Percentiles rank a stretch among this genome's conserved stretches.
Evolutionary conservation across 768 basidiomycete species (phyloP).

Genomic region (Leccinum arenicola): DNA sequence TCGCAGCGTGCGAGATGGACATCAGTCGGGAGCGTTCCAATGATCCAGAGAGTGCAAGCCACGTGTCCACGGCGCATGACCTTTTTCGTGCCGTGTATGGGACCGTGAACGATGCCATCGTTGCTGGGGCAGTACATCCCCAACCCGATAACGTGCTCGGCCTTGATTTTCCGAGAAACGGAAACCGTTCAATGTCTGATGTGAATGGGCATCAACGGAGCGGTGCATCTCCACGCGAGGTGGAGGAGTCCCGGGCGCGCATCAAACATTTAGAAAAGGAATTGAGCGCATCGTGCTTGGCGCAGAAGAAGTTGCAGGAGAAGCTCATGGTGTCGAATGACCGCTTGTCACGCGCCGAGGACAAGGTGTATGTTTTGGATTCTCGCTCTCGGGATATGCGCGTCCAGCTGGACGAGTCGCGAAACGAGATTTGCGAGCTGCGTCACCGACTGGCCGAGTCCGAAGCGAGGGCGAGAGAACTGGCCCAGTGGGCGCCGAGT

Average conservation of each 20-base stretch:
- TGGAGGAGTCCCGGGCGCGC: slow-evolving; percentile 9
- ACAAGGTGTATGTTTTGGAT: slow-evolving; percentile 16
- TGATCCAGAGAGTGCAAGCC: slow-evolving; percentile 18
- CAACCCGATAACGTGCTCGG: slow-evolving; percentile 22
- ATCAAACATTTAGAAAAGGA: slow-evolving; percentile 26
- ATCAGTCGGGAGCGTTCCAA: slow-evolving; percentile 27
- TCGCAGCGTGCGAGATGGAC: slow-evolving; percentile 34
- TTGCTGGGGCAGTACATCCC: slow-evolving; percentile 16
- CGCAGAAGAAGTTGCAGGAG: slow-evolving; percentile 18
- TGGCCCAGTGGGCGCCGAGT: slow-evolving; percentile 12
- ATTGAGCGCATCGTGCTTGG: slow-evolving; percentile 12
- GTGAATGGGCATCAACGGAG: background rate
- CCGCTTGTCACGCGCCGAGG: slow-evolving; percentile 15
- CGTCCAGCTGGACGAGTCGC: slow-evolving; percentile 17
- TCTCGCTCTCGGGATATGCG: slow-evolving; percentile 21
- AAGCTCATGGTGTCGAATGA: slow-evolving; percentile 17
- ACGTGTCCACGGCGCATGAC: slow-evolving; percentile 22
- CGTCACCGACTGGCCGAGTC: slow-evolving; percentile 23
- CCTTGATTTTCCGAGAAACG: slow-evolving; percentile 22
- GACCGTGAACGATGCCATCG: slow-evolving; percentile 18
- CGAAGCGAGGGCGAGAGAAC: slow-evolving; percentile 21
- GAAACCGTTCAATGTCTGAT: slow-evolving; percentile 2
- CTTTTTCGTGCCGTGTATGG: slow-evolving; percentile 34
- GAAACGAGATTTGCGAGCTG: slow-evolving; percentile 20
- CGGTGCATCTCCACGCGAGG: background rate